Evolutionary conservation across 2,329 filamentous ascomycete species (phyloP).

Genomic region (Aureobasidium leucospermi): DNA sequence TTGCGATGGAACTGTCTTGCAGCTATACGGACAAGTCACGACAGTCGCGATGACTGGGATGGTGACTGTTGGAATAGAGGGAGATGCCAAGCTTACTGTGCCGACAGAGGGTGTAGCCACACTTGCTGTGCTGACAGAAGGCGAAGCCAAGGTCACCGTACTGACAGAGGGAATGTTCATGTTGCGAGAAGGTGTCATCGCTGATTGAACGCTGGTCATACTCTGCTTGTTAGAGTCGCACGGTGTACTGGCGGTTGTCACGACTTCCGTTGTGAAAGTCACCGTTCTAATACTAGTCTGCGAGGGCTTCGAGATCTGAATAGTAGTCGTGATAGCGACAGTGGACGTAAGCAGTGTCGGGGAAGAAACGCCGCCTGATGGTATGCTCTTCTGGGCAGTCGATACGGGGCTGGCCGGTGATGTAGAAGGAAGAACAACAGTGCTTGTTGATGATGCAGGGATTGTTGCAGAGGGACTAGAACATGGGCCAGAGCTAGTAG

Average conservation of each 20-base stretch:
- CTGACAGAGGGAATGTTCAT: conserved; percentile 3
- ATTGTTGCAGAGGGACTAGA: not conserved
- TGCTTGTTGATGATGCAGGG: not conserved
- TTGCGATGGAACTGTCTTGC: not conserved
- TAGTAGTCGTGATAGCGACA: not conserved
- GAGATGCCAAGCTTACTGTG: too few species aligned
- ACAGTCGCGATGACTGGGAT: not conserved
- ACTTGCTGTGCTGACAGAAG: not conserved
- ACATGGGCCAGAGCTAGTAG: not conserved
- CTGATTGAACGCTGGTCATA: not conserved
- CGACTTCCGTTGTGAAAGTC: not conserved
- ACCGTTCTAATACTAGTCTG: not conserved
- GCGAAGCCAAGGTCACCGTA: not conserved
- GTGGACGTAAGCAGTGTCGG: not conserved
- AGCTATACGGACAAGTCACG: not conserved
- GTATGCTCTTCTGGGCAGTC: not conserved
- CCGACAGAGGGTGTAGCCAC: not conserved
- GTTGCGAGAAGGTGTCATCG: not conserved
- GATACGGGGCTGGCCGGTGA: not conserved
- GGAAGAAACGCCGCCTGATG: not conserved
- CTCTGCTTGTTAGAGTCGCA: not conserved
- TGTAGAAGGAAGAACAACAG: not conserved
- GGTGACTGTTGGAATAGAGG: not conserved
- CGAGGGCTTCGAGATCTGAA: not conserved
- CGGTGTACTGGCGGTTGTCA: not conserved